Percentiles rank a stretch among this genome's conserved stretches.
Conservation (phyloP, 345 rosid species). For the Rhodamnia rubescens region DNA sequence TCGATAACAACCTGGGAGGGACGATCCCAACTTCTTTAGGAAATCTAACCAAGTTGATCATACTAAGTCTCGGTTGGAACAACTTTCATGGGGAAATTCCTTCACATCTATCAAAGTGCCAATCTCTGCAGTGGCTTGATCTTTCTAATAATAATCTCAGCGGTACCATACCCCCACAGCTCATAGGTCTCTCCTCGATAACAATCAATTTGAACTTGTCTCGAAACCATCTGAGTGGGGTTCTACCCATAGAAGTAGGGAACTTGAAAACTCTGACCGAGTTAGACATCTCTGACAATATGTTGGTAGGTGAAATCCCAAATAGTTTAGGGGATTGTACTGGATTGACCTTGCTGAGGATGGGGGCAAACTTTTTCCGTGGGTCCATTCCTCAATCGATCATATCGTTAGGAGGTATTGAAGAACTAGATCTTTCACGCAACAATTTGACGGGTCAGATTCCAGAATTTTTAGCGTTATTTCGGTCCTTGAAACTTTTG, state of each 20-base stretch:
- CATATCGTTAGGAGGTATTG: too few relatives aligned
- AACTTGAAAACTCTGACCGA: rapidly evolving
- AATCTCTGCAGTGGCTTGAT: not conserved
- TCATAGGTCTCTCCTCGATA: not conserved
- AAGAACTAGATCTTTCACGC: too few relatives aligned
- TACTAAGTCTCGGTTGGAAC: not conserved
- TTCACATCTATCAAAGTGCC: not conserved
- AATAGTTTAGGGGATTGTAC: not conserved
- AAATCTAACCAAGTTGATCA: not conserved
- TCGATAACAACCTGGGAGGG: not conserved
- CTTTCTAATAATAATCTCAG: not conserved
- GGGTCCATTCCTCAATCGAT: too few relatives aligned
- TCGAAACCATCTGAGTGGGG: not conserved
- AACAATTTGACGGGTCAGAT: too few relatives aligned
- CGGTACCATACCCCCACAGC: not conserved
- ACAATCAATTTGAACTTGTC: not conserved
- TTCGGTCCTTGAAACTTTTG: too few relatives aligned
- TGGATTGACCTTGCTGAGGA: rapidly evolving
- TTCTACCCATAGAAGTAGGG: not conserved
- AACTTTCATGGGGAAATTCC: slow-evolving; percentile 2
- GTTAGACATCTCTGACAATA: not conserved
- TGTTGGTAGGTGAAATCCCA: not conserved
- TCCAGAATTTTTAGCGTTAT: too few relatives aligned
- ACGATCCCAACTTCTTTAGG: not conserved
- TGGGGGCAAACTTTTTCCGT: not conserved